Percentiles rank a stretch among this genome's conserved stretches.
Conservation (phyloP, 2,329 filamentous ascomycete species). For the Epichloe hybrida region DNA sequence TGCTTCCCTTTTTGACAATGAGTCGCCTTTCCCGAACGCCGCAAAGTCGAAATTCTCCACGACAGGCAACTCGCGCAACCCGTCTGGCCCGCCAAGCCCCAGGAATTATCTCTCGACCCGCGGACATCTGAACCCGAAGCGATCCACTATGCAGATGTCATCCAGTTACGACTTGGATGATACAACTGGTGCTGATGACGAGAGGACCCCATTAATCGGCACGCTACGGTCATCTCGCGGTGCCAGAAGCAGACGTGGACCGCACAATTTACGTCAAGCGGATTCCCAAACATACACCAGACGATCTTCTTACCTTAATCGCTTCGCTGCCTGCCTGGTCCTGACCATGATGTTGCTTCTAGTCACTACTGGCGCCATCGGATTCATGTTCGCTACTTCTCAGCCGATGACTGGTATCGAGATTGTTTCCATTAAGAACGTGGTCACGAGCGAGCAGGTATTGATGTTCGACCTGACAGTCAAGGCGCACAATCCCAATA, state of each 20-base stretch:
- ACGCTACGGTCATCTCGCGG: conserved; percentile 43
- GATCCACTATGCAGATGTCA: conserved; percentile 45
- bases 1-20: conserved; percentile 60
- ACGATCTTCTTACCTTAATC: conserved; percentile 49
- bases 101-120: conserved; percentile 33
- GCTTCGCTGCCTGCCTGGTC: conserved; percentile 76
- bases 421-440: conserved; percentile 71
- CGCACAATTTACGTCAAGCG: conserved; percentile 49
- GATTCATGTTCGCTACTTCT: conserved; percentile 83
- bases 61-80: conserved; percentile 39
- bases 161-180: conserved; percentile 70
- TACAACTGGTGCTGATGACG: conserved; percentile 65
- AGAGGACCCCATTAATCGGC: conserved; percentile 67
- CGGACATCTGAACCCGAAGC: conserved; percentile 26
- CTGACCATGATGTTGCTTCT: conserved; percentile 71
- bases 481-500: conserved; percentile 80
- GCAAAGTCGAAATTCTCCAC: conserved; percentile 42
- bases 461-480: conserved; percentile 89
- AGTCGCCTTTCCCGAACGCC: conserved; percentile 63
- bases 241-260: conserved; percentile 42
- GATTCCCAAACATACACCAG: conserved; percentile 59
- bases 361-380: conserved; percentile 71
- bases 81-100: conserved; percentile 59
- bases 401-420: conserved; percentile 71
- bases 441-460: conserved; percentile 86